These are phyloP conservation scores for Spiraea crenata DNA, from an alignment of 331 rosid species.

Conservation along the genomic window DNA sequence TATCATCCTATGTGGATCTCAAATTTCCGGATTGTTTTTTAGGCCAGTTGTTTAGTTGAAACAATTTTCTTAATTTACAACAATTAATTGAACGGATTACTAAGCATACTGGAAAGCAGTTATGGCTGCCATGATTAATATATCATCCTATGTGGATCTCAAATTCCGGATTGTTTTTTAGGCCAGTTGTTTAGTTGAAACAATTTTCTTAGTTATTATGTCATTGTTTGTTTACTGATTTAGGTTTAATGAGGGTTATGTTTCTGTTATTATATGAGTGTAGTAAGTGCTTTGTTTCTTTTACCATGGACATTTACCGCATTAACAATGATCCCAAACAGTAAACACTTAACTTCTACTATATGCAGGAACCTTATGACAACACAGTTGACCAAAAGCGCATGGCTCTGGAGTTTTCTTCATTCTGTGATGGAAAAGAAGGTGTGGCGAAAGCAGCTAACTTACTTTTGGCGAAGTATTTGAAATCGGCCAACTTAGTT, in stretches of 20 bases:
- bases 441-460: conserved; percentile 75
- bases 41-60: too few relatives aligned
- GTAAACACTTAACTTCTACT: conserved; percentile 31
- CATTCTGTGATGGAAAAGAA: conserved; percentile 75
- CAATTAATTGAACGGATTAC: not conserved
- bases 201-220: too few relatives aligned
- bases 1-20: not conserved
- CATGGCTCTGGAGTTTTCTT: conserved; percentile 62
- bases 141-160: not conserved
- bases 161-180: too few relatives aligned
- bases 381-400: conserved; percentile 25
- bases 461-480: conserved; percentile 52
- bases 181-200: too few relatives aligned
- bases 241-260: not conserved
- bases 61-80: too few relatives aligned
- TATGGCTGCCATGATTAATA: not conserved
- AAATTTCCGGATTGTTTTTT: not conserved
- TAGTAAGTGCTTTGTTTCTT: not conserved
- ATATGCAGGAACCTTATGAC: conserved; percentile 50
- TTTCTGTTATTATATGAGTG: not conserved
- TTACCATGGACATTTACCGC: not conserved
- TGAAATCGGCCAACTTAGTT: conserved; percentile 38
- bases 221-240: not conserved
- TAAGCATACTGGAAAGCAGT: too few relatives aligned
- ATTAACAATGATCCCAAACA: not conserved